Conservation (phyloP, 345 rosid genomes). For the Adansonia digitata region DNA sequence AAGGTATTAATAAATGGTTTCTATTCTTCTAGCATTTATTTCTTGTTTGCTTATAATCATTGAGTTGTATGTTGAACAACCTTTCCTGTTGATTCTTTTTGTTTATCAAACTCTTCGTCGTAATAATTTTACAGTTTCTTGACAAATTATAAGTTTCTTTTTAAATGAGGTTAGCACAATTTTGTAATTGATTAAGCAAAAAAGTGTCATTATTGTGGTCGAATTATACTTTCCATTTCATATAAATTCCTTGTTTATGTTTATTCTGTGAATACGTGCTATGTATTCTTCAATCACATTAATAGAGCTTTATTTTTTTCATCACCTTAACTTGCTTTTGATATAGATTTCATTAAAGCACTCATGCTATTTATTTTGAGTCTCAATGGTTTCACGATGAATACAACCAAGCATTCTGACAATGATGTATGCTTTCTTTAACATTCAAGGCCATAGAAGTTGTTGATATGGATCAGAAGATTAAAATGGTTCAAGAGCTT, state of each 20-base stretch:
- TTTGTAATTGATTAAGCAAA: not conserved
- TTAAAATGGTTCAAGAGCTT: slow-evolving; percentile 58
- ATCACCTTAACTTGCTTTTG: not conserved
- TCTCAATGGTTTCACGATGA: not conserved
- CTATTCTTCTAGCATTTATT: not conserved
- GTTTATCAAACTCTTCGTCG: not conserved
- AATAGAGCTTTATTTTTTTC: not conserved
- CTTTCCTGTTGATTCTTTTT: not conserved
- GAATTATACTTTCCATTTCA: not conserved
- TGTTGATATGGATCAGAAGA: slow-evolving; percentile 60
- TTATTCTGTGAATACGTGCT: not conserved
- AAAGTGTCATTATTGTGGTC: not conserved
- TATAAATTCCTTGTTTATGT: not conserved
- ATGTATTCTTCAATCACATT: not conserved
- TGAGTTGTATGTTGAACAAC: not conserved
- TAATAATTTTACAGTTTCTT: not conserved
- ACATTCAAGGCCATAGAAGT: slow-evolving; percentile 52
- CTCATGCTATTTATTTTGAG: not conserved
- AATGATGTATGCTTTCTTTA: slow-evolving; percentile 12
- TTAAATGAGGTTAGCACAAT: not conserved
- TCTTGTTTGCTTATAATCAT: not conserved
- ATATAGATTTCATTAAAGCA: not conserved
- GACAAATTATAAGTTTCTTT: not conserved
- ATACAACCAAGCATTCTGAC: slow-evolving; percentile 7
- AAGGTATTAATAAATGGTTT: slow-evolving; percentile 33